Evolutionary conservation across 306 rosid species (phyloP).

Genomic region (Sophora flavescens): DNA sequence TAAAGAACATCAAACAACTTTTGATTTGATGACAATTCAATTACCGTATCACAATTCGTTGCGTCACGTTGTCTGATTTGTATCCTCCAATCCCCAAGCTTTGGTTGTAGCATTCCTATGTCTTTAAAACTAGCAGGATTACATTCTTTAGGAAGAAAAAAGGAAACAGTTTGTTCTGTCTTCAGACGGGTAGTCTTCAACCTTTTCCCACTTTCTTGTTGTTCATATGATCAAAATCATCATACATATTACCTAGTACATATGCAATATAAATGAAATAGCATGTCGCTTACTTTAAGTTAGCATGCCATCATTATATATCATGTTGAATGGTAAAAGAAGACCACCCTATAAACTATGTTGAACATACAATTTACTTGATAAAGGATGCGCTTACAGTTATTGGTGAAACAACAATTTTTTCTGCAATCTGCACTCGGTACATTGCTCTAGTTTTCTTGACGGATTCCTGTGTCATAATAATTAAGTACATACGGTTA

Average conservation of each 20-base stretch:
- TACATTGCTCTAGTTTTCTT: not conserved
- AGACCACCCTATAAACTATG: not conserved
- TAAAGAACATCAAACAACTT: not conserved
- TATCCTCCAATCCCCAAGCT: not conserved
- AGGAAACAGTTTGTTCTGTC: not conserved
- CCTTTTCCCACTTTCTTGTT: not conserved
- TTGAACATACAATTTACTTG: not conserved
- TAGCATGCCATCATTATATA: not conserved
- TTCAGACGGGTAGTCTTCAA: not conserved
- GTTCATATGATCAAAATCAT: not conserved
- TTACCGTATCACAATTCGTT: not conserved
- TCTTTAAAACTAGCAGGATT: not conserved
- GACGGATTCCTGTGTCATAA: not conserved
- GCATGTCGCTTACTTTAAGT: not conserved
- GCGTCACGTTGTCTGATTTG: not conserved
- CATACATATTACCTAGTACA: not conserved
- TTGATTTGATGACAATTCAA: not conserved
- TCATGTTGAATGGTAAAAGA: not conserved
- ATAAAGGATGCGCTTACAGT: not conserved
- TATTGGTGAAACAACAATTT: not conserved
- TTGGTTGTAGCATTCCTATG: not conserved
- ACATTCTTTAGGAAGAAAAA: not conserved
- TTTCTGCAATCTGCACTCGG: not conserved
- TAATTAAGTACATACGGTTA: not conserved
- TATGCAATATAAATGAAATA: not conserved